phyloP scores from a whole-genome alignment of 2,329 filamentous ascomycete species.

The Claviceps monticola region DNA sequence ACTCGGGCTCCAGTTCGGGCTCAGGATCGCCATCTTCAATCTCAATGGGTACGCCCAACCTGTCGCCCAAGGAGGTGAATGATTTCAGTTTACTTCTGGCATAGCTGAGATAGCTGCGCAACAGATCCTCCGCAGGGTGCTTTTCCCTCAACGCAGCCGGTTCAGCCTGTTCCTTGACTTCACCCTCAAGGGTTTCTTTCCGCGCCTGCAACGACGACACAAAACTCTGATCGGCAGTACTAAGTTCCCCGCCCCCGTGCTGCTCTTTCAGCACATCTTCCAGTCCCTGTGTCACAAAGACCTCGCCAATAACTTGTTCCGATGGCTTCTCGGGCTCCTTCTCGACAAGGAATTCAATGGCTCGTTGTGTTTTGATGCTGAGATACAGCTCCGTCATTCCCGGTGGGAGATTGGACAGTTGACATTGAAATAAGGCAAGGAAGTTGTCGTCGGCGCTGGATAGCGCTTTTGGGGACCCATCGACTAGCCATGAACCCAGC shows the following conservation, averaged over 20 bases:
- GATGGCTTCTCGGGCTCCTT: constrained; percentile 33
- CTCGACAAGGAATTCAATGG: constrained; percentile 40
- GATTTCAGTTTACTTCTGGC: constrained; percentile 20
- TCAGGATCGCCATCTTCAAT: constrained; percentile 15
- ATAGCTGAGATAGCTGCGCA: constrained; percentile 20
- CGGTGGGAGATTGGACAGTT: constrained; percentile 29
- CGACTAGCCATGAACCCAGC: constrained; percentile 27
- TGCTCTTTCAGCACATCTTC: constrained; percentile 30
- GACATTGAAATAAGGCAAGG: constrained; percentile 28
- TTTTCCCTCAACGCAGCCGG: constrained; percentile 21
- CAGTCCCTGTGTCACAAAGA: constrained; percentile 39
- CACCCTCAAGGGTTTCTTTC: constrained; percentile 19
- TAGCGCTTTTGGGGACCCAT: constrained; percentile 24
- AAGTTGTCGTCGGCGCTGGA: constrained; percentile 31
- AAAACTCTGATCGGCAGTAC: constrained; percentile 21
- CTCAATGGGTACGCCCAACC: constrained; percentile 22
- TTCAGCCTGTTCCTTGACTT: constrained; percentile 12
- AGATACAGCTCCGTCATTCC: constrained; percentile 30
- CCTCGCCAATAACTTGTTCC: constrained; percentile 40
- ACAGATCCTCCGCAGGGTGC: constrained; percentile 26
- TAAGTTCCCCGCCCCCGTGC: constrained; percentile 18
- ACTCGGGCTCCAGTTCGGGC: constrained; percentile 1
- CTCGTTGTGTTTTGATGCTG: constrained; percentile 31
- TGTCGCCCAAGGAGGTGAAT: constrained; percentile 19
- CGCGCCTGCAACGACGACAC: constrained; percentile 19